Conservation (phyloP, 2,329 filamentous ascomycete species). For the Nemania bipapillata region DNA sequence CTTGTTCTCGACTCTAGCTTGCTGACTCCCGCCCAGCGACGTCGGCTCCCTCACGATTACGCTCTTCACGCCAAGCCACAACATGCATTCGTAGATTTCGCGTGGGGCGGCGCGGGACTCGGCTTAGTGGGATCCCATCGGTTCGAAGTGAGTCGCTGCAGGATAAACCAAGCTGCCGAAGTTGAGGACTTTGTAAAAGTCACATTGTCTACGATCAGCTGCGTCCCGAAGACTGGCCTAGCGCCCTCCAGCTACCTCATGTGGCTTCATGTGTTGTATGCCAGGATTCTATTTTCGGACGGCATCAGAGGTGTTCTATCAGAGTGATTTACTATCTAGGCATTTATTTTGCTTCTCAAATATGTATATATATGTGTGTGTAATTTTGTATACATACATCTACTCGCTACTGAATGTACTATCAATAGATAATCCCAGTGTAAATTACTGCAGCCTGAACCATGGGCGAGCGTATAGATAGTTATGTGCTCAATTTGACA, state of each 20-base stretch:
- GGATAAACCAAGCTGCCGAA: background rate
- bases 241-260: background rate
- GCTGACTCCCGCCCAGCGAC: slow-evolving; percentile 1
- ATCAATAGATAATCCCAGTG: too few species aligned
- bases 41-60: slow-evolving; percentile 19
- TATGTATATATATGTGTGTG: too few species aligned
- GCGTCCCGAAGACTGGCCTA: slow-evolving; percentile 14
- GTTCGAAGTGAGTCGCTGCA: slow-evolving; percentile 20
- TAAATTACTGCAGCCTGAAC: too few species aligned
- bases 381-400: too few species aligned
- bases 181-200: slow-evolving; percentile 16
- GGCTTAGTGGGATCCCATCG: slow-evolving; percentile 25
- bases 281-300: slow-evolving; percentile 22
- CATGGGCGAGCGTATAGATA: too few species aligned
- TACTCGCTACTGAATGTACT: too few species aligned
- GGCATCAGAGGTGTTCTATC: slow-evolving; percentile 9
- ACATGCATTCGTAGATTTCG: slow-evolving; percentile 26
- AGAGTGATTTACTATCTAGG: background rate
- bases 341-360: too few species aligned
- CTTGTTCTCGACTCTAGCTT: slow-evolving; percentile 20
- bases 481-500: too few species aligned
- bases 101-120: slow-evolving; percentile 7
- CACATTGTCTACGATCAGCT: slow-evolving; percentile 16
- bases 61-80: slow-evolving; percentile 10
- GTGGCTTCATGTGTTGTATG: slow-evolving; percentile 20